Evolutionary conservation across 495 filamentous ascomycete species (phyloP), one percentile per base, ranked within the genome.

Genomic region (Physcia stellaris): DNA sequence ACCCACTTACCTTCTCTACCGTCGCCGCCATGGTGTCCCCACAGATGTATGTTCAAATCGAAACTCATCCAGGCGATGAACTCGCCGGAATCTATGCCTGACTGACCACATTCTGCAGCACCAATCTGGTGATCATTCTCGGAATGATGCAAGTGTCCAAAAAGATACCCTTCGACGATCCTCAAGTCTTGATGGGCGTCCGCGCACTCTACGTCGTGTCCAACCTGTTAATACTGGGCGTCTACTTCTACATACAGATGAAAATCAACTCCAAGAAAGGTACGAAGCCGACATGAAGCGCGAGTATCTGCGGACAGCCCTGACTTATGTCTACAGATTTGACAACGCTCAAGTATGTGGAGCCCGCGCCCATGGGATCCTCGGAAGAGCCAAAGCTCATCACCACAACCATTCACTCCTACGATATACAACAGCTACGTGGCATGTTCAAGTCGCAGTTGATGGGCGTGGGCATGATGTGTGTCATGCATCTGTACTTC

Each of bases 141-240:
- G 83, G 83, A 52, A 86, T 95, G 79, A 95, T 96, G 86, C 90
- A 96, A 66, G 73, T 86, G 40, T 79, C 90, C 42, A 98, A 98
- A 73, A 83, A 79, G 66, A 77, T 98, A 37, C 84, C 86, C 32
- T 93, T 96, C 57, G 92, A 98, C 10, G 78, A 98, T 51, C 86
- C 88, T 10, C 69, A 74, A 38, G 82, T 90, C 20, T 75, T 98
- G 45, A 80, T 84, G 50, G 60, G 71, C 28, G 80, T 94, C 46
- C 90, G 90, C 55, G 80, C 63, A 22, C 56, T 80, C 49, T 98
- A 98, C 59, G 54, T 88, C 34, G 53, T 82, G 51, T 93, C 86
- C 55, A 96, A 98, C 56, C 26, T 95, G 37, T 71, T 96, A 59
- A 96, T 96, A 51, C 52, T 80, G 44, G 63, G 69, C 36, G 62